Percentiles rank a stretch among this genome's conserved stretches.
These are phyloP conservation scores for Pichia ethanolica DNA, from an alignment of 805 yeast species.

Conservation along the genomic window DNA sequence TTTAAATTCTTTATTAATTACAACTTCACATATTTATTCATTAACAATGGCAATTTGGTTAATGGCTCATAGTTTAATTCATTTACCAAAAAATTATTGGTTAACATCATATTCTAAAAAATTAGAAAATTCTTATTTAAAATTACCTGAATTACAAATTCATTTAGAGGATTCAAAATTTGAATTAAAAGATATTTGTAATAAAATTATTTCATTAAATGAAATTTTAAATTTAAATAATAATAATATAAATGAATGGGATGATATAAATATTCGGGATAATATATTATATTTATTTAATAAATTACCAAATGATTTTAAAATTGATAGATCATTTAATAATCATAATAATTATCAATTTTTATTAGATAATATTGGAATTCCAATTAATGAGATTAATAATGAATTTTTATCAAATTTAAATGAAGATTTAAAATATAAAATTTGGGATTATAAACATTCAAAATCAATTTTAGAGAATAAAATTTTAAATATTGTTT, in stretches of 20 bases:
- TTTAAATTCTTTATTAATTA: conserved; percentile 62
- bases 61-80: conserved; percentile 74
- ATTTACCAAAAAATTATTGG: conserved; percentile 46
- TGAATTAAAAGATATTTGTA: conserved; percentile 54
- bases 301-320: conserved; percentile 38
- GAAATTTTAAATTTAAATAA: conserved; percentile 32
- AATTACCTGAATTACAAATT: conserved; percentile 53
- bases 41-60: conserved; percentile 71
- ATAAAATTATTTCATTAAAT: conserved; percentile 47
- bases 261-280: conserved; percentile 37
- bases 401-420: neutral
- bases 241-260: conserved; percentile 11
- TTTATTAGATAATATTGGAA: neutral
- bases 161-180: conserved; percentile 55
- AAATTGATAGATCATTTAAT: neutral
- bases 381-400: conserved; percentile 1
- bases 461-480: conserved; percentile 50
- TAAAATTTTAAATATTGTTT: conserved; percentile 40
- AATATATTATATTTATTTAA: conserved; percentile 57
- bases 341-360: neutral
- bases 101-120: conserved; percentile 23
- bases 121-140: conserved; percentile 34
- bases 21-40: conserved; percentile 70
- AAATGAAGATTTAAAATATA: conserved; percentile 4
- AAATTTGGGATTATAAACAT: conserved; percentile 40